phyloP scores from a whole-genome alignment of 495 filamentous ascomycete genomes.

The Trichocladium antarcticum region DNA sequence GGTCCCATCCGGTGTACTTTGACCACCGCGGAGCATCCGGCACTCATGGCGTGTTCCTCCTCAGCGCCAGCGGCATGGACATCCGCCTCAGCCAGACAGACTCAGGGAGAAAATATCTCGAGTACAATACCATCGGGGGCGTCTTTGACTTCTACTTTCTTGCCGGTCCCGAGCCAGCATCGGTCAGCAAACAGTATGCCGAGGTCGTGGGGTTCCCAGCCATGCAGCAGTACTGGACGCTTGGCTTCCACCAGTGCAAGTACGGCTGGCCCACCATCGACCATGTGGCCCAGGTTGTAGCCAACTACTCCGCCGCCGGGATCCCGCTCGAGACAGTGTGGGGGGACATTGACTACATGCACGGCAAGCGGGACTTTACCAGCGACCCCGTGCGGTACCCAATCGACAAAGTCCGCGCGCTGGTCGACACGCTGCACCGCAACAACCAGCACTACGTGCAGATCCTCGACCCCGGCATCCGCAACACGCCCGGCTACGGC shows the following conservation, averaged over 20 bases:
- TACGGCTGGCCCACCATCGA: slow-evolving; percentile 69
- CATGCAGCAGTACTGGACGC: slow-evolving; percentile 79
- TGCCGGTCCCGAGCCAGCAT: slow-evolving; percentile 58
- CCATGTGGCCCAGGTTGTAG: slow-evolving; percentile 62
- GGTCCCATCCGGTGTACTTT: slow-evolving; percentile 74
- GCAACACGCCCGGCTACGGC: slow-evolving; percentile 47
- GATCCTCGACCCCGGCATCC: slow-evolving; percentile 79
- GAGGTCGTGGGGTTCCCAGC: slow-evolving; percentile 56
- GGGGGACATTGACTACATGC: slow-evolving; percentile 84
- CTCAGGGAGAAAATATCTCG: slow-evolving; percentile 56
- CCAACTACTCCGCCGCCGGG: slow-evolving; percentile 62
- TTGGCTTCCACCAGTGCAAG: slow-evolving; percentile 78
- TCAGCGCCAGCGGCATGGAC: slow-evolving; percentile 84
- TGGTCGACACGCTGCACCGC: slow-evolving; percentile 58
- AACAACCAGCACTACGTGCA: slow-evolving; percentile 69
- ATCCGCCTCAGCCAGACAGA: slow-evolving; percentile 59
- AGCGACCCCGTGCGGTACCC: slow-evolving; percentile 62
- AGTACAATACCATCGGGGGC: slow-evolving; percentile 76
- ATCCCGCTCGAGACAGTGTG: slow-evolving; percentile 87
- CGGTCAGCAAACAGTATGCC: slow-evolving; percentile 65
- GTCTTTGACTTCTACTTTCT: slow-evolving; percentile 81
- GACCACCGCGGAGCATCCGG: slow-evolving; percentile 57
- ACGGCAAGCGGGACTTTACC: slow-evolving; percentile 51
- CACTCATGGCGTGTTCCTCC: slow-evolving; percentile 77
- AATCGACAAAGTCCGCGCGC: slow-evolving; percentile 48